phyloP scores from a whole-genome alignment of 768 basidiomycete genomes.

The Lactarius deliciosus region DNA sequence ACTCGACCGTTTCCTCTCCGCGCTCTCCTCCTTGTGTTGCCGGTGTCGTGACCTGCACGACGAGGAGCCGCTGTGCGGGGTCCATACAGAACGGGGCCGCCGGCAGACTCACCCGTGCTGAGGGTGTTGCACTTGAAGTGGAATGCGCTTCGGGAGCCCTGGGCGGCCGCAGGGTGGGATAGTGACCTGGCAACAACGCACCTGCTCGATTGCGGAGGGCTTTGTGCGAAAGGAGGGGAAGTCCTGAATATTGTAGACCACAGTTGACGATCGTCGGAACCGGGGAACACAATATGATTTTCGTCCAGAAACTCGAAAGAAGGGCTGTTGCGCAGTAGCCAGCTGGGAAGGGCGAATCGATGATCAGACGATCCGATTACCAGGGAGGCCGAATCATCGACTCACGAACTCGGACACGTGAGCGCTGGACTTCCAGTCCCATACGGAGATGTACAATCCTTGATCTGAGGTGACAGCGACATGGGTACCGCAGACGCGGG shows the following conservation, averaged over 20 bases:
- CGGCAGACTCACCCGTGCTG: not conserved
- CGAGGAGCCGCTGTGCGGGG: not conserved
- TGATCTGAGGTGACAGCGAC: conserved; percentile 6
- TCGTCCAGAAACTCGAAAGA: conserved; percentile 4
- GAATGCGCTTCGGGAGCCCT: not conserved
- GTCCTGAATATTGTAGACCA: conserved; percentile 6
- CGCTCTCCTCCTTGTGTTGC: not conserved
- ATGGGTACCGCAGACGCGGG: not conserved
- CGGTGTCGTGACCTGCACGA: not conserved
- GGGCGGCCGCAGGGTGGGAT: not conserved
- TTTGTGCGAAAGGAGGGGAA: not conserved
- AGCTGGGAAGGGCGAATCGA: not conserved
- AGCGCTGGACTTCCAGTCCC: conserved; percentile 5
- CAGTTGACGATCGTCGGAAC: not conserved
- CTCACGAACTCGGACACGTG: conserved; percentile 5
- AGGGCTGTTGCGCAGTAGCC: not conserved
- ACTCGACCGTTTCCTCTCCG: not conserved
- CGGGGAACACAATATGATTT: not conserved
- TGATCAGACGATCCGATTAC: not conserved
- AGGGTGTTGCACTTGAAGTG: not conserved
- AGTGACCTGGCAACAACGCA: not conserved
- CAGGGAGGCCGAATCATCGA: not conserved
- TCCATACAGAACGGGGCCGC: not conserved
- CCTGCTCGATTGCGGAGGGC: not conserved
- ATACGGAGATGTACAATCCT: conserved; percentile 3